Evolutionary conservation across 768 basidiomycete species (phyloP), one percentile per base, ranked within the genome.

Genomic region (Hemileccinum impolitum): DNA sequence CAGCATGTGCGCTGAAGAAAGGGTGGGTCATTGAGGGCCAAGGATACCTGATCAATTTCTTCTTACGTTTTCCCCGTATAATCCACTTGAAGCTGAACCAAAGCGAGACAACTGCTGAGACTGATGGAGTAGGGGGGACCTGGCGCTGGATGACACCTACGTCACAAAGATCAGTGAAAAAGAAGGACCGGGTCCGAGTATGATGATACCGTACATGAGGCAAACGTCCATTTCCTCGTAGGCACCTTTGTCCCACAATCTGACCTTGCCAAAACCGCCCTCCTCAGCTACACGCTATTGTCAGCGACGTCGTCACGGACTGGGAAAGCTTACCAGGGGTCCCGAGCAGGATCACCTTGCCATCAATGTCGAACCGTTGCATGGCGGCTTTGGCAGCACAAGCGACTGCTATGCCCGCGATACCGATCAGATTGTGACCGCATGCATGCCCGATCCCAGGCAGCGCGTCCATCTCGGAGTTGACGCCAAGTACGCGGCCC

Each of bases 391-490:
- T 84, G n/a, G 85, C 75, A 0, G 82, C 85, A 45, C 80, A 74
- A 0, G 87, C 84, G 23, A 88, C 77, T 2, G 82, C 87, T 12
- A 90, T 82, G 4, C 88, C 88, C 47, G 74, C 57, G 19, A 90
- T 86, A 1, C 85, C 88, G 44, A 92, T 91, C 41, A 92, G 71
- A 57, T 91, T 91, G 61, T 92, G 89, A 3, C 89, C 89, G 58
- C 89, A 91, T 1, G 84, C 86, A 54, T 87, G 86, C 0, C 86
- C 81, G 34, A 84, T 72, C 0, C 78, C 70, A 15, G 67, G 67
- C 11, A 85, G 69, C 1, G 84, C 84, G 47, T 84, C 82, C 82
- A 84, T 83, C 77, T 91, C 90, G 14, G 88, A 88, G 62, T 92
- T 91, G 50, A 92, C 71, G 0, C 89, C 89, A 28, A 91, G 78